Conservation (phyloP, 345 rosid species). For the Acer campestre region DNA sequence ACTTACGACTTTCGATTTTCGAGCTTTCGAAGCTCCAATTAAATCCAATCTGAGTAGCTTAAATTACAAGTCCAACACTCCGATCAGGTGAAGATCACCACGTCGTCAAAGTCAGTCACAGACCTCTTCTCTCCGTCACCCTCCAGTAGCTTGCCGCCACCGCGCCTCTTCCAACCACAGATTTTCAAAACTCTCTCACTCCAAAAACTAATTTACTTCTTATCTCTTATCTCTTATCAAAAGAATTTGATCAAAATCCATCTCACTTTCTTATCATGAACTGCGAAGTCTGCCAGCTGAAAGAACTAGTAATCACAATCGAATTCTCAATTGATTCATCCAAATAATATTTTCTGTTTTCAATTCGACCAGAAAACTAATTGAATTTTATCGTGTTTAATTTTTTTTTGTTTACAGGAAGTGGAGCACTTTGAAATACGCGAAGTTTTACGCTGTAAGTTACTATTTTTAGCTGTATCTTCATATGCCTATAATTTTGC, state of each 20-base stretch:
- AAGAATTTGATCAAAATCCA: not conserved
- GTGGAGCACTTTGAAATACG: slow-evolving; percentile 83
- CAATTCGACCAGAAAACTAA: slow-evolving; percentile 10
- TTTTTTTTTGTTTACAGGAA: slow-evolving; percentile 45
- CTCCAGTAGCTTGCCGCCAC: not conserved
- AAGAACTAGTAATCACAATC: slow-evolving; percentile 65
- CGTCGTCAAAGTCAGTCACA: not conserved
- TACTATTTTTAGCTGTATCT: slow-evolving; percentile 6
- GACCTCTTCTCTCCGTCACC: not conserved
- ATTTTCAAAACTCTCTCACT: not conserved
- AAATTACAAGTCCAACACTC: not conserved
- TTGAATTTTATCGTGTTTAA: not conserved
- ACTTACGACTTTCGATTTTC: no score
- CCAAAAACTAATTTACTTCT: not conserved
- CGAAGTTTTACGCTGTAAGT: slow-evolving; percentile 89
- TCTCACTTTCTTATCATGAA: slow-evolving; percentile 49
- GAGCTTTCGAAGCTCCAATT: no score
- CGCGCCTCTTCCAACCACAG: not conserved
- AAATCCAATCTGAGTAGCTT: no score
- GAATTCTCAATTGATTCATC: not conserved
- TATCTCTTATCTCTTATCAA: not conserved
- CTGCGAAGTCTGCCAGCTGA: slow-evolving; percentile 92
- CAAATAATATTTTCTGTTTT: not conserved
- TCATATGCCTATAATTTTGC: not conserved
- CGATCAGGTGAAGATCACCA: not conserved